Evolutionary conservation across 2,329 filamentous ascomycete species (phyloP).

Genomic region (Epichloe festucae): DNA sequence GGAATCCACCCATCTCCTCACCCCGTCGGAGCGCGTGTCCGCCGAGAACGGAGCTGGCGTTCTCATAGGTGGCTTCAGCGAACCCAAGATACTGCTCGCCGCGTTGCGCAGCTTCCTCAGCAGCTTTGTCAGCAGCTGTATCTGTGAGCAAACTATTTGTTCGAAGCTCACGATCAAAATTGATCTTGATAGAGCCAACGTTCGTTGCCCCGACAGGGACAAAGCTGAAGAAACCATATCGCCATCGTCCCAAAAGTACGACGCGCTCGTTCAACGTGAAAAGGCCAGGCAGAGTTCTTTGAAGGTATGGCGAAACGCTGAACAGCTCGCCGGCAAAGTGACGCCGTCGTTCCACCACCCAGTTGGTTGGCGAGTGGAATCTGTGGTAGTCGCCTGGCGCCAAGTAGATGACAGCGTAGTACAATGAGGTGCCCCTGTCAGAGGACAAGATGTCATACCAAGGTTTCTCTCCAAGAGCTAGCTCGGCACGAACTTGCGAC

Average conservation of each 20-base stretch:
- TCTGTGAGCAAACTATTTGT: conserved; percentile 89
- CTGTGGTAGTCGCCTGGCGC: conserved; percentile 97
- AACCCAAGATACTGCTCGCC: conserved; percentile 85
- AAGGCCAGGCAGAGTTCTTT: conserved; percentile 80
- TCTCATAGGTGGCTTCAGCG: conserved; percentile 77
- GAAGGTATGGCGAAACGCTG: conserved; percentile 88
- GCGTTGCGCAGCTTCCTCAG: conserved; percentile 59
- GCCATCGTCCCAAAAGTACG: conserved; percentile 85
- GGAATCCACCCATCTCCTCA: conserved; percentile 97
- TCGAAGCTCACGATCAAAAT: conserved; percentile 88
- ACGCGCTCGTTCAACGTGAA: conserved; percentile 97
- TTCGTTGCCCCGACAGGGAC: conserved; percentile 95
- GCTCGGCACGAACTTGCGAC: conserved; percentile 69
- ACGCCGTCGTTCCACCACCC: conserved; percentile 89
- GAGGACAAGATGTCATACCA: conserved; percentile 58
- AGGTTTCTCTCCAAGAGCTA: conserved; percentile 57
- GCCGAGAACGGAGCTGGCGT: conserved; percentile 61
- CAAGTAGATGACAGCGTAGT: conserved; percentile 91
- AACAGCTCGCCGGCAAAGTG: conserved; percentile 96
- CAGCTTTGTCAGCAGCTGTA: conserved; percentile 77
- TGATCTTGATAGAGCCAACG: conserved; percentile 90
- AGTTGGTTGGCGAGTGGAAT: conserved; percentile 89
- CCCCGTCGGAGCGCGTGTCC: conserved; percentile 76
- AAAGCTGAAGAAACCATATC: conserved; percentile 94
- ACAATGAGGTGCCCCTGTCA: conserved; percentile 58